Percentiles rank a stretch among this genome's conserved stretches.
These are phyloP conservation scores for Penicillium expansum DNA, from an alignment of 2,329 filamentous ascomycete species.

Conservation along the genomic window DNA sequence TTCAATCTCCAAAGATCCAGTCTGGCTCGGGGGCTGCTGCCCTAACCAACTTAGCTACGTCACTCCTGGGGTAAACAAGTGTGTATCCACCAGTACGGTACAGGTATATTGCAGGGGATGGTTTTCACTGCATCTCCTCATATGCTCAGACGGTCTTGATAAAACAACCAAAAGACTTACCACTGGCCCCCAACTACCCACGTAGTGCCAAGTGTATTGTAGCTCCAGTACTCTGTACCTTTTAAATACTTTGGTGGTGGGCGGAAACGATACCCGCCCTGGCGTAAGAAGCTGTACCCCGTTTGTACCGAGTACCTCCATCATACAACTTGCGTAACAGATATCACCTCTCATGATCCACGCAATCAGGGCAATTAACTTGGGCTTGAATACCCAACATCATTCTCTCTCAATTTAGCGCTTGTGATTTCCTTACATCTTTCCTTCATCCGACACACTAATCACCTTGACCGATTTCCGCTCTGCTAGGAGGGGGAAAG, in stretches of 20 bases:
- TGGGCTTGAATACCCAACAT: slow-evolving; percentile 26
- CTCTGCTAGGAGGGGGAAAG: slow-evolving; percentile 16
- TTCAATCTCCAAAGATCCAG: neutral
- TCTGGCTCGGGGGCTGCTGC: slow-evolving; percentile 18
- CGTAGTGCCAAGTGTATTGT: neutral
- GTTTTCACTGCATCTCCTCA: neutral
- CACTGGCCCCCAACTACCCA: neutral
- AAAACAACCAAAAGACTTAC: neutral
- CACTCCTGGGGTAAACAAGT: slow-evolving; percentile 27
- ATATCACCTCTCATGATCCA: slow-evolving; percentile 17
- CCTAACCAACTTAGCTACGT: slow-evolving; percentile 27
- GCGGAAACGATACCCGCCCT: slow-evolving; percentile 1
- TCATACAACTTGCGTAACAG: slow-evolving; percentile 19
- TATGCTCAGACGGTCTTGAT: neutral
- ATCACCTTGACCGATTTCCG: slow-evolving; percentile 6
- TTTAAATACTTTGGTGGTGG: slow-evolving; percentile 1
- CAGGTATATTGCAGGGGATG: neutral
- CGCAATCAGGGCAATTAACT: slow-evolving; percentile 25
- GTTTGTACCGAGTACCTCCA: slow-evolving; percentile 12
- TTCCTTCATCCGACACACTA: neutral
- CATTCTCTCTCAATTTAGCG: slow-evolving; percentile 6
- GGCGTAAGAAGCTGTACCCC: slow-evolving; percentile 10
- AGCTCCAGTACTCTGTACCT: neutral
- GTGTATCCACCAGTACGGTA: slow-evolving; percentile 20
- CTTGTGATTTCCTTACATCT: slow-evolving; percentile 6